Conservation (phyloP, 495 filamentous ascomycete genomes). For the Xylaria curta region DNA sequence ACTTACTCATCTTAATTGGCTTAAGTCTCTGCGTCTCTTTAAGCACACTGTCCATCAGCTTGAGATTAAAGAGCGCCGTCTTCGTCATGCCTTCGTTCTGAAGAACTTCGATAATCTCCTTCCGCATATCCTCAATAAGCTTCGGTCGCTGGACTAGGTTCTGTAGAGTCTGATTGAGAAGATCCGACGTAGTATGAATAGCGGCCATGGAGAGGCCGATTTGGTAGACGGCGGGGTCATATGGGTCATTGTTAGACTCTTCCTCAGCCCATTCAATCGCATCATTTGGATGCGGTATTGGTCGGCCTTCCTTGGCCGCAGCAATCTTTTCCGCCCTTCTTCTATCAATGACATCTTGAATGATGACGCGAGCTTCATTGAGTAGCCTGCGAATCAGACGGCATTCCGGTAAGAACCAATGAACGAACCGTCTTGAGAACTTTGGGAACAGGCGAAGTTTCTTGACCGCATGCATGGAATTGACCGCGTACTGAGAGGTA, state of each 20-base stretch:
- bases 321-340: slow-evolving; percentile 34
- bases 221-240: slow-evolving; percentile 43
- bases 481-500: slow-evolving; percentile 48
- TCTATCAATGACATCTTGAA: slow-evolving; percentile 40
- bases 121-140: slow-evolving; percentile 35
- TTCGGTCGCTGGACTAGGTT: slow-evolving; percentile 46
- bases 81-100: slow-evolving; percentile 37
- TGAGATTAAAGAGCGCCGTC: slow-evolving; percentile 14
- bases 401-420: slow-evolving; percentile 47
- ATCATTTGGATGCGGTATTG: slow-evolving; percentile 24
- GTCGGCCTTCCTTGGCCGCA: slow-evolving; percentile 23
- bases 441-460: slow-evolving; percentile 46
- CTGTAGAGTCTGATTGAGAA: slow-evolving; percentile 43
- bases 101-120: slow-evolving; percentile 37
- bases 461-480: slow-evolving; percentile 39
- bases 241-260: slow-evolving; percentile 28
- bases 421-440: slow-evolving; percentile 41
- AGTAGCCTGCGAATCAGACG: slow-evolving; percentile 31
- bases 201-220: slow-evolving; percentile 42
- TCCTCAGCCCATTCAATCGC: slow-evolving; percentile 47
- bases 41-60: slow-evolving; percentile 28
- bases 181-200: slow-evolving; percentile 44
- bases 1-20: slow-evolving; percentile 32
- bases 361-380: slow-evolving; percentile 36
- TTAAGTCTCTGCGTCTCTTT: slow-evolving; percentile 37